A percentile compares a stretch with the other conserved stretches of the same genome.
These are phyloP conservation scores for Neurospora sp. DNA, from an alignment of 495 filamentous ascomycete genomes.

Conservation along the genomic window DNA sequence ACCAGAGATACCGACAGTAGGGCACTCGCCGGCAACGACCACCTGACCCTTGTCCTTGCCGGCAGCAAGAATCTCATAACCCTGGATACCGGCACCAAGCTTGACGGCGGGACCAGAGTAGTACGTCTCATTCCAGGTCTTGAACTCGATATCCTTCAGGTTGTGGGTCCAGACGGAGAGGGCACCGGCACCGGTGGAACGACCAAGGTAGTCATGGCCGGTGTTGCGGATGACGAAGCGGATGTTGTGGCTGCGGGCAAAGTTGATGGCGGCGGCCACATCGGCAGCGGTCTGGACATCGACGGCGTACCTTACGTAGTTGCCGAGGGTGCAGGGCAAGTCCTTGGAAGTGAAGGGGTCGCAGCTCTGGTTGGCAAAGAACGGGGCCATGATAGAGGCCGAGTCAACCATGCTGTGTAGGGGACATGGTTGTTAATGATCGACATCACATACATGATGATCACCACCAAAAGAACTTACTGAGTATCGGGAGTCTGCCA, in stretches of 20 bases:
- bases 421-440: slow-evolving; percentile 19
- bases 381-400: slow-evolving; percentile 35
- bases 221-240: slow-evolving; percentile 40
- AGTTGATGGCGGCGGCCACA: slow-evolving; percentile 33
- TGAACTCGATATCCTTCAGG: slow-evolving; percentile 36
- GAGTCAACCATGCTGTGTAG: slow-evolving; percentile 28
- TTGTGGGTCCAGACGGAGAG: slow-evolving; percentile 43
- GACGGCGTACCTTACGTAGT: slow-evolving; percentile 47
- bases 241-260: slow-evolving; percentile 34
- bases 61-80: slow-evolving; percentile 37
- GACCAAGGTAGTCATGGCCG: slow-evolving; percentile 37
- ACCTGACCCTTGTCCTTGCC: slow-evolving; percentile 34
- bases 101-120: slow-evolving; percentile 42
- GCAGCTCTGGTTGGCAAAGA: slow-evolving; percentile 34
- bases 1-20: slow-evolving; percentile 42
- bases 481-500: slow-evolving; percentile 25
- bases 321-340: slow-evolving; percentile 42
- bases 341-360: slow-evolving; percentile 17
- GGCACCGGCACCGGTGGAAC: slow-evolving; percentile 42
- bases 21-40: slow-evolving; percentile 43
- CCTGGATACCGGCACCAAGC: slow-evolving; percentile 50
- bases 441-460: neutral
- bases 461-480: slow-evolving; percentile 10
- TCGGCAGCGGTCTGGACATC: slow-evolving; percentile 31
- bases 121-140: slow-evolving; percentile 26